A percentile compares a stretch with the other conserved stretches of the same genome.
Evolutionary conservation across 257 asterid genomes (phyloP).

Genomic region (Cordia subcordata): DNA sequence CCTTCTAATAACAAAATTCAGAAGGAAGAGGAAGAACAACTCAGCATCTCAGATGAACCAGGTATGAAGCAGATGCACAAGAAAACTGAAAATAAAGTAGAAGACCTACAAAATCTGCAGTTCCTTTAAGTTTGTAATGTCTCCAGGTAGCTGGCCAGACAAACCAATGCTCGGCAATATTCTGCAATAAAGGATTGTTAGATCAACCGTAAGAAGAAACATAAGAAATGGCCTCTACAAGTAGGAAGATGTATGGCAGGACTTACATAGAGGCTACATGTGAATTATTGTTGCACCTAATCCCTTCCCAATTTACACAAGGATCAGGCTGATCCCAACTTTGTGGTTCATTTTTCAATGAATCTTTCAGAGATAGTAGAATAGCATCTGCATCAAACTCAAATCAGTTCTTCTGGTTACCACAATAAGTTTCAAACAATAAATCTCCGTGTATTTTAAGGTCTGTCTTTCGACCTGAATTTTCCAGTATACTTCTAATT

Average conservation of each 20-base stretch:
- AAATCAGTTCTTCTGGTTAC: not conserved
- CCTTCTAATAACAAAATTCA: not conserved
- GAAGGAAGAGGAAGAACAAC: not conserved
- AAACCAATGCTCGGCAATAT: conserved; percentile 50
- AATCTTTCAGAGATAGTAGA: conserved; percentile 33
- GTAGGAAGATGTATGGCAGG: not conserved
- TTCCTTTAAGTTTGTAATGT: conserved; percentile 48
- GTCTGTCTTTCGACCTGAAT: not conserved
- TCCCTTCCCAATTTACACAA: conserved; percentile 74
- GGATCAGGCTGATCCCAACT: conserved; percentile 66
- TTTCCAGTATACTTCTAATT: too few species aligned
- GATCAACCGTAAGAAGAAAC: not conserved
- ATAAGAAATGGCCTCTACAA: not conserved
- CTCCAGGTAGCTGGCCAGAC: conserved; percentile 63
- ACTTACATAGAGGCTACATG: conserved; percentile 54
- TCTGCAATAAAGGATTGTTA: conserved; percentile 33
- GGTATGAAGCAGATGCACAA: not conserved
- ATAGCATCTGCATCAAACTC: conserved; percentile 41
- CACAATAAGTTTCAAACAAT: not conserved
- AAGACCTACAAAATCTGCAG: conserved; percentile 68
- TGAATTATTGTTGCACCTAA: conserved; percentile 31
- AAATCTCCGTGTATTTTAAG: not conserved
- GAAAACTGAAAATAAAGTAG: not conserved
- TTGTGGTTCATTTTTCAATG: conserved; percentile 61
- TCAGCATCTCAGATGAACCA: not conserved